Percentiles rank a stretch among this genome's conserved stretches.
These are phyloP conservation scores for Ceratobasidium theobromae DNA, from an alignment of 1,284 basidiomycete species.

Conservation along the genomic window DNA sequence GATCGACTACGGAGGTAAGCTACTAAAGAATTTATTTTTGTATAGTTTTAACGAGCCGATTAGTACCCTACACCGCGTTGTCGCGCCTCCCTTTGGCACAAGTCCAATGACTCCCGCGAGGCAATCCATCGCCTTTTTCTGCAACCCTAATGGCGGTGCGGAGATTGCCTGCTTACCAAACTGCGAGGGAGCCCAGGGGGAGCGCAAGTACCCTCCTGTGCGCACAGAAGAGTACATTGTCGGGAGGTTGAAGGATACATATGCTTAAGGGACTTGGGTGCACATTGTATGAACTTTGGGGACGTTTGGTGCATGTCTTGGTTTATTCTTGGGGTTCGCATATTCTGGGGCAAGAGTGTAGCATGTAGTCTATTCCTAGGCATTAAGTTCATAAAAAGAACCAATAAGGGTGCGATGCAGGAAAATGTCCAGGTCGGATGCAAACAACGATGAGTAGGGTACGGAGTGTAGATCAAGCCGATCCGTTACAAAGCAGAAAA, in stretches of 20 bases:
- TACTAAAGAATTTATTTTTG: not conserved
- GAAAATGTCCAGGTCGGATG: conserved; percentile 2
- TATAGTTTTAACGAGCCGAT: not conserved
- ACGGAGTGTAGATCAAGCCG: not conserved
- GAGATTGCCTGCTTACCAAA: conserved; percentile 72
- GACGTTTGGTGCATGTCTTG: not conserved
- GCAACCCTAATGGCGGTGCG: conserved; percentile 75
- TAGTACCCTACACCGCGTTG: conserved; percentile 77
- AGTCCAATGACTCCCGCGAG: conserved; percentile 61
- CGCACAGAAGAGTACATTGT: conserved; percentile 72
- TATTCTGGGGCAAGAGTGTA: not conserved
- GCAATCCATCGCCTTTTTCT: conserved; percentile 85
- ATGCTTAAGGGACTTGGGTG: conserved; percentile 4
- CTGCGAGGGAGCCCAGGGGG: conserved; percentile 48
- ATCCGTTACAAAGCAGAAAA: not conserved
- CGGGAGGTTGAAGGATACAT: conserved; percentile 47
- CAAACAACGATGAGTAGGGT: conserved; percentile 1
- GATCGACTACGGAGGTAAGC: conserved; percentile 57
- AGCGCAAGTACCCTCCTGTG: conserved; percentile 45
- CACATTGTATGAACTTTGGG: not conserved
- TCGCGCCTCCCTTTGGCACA: conserved; percentile 61
- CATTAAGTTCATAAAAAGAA: conserved; percentile 1
- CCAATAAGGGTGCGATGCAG: not conserved
- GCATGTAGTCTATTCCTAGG: conserved; percentile 12
- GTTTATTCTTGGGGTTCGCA: not conserved